Conservation (phyloP, 345 rosid genomes). For the Isatis tinctoria region DNA sequence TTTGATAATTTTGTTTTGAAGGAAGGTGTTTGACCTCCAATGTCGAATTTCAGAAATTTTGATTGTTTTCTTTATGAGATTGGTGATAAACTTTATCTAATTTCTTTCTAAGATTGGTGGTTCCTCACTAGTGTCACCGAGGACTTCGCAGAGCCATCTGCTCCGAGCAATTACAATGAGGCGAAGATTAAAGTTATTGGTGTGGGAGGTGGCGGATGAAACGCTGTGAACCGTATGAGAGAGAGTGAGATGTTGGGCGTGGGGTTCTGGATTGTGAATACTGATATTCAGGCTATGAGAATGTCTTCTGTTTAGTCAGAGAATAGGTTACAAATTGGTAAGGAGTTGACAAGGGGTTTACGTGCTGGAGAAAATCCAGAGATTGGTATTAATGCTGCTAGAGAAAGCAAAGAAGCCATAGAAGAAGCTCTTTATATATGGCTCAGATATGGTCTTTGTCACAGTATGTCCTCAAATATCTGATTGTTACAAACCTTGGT, state of each 20-base stretch:
- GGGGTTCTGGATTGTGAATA: slow-evolving; percentile 95
- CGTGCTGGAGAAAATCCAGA: slow-evolving; percentile 99
- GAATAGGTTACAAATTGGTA: no score
- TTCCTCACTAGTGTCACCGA: no score
- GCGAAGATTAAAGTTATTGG: slow-evolving; percentile 97
- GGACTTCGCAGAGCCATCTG: slow-evolving; percentile 41
- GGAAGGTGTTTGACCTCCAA: no score
- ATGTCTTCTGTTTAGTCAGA: no score
- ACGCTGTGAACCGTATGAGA: slow-evolving; percentile 97
- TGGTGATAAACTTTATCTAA: no score
- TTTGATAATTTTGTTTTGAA: no score
- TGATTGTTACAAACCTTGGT: no score
- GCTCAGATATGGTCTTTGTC: slow-evolving; percentile 95
- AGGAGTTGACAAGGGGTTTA: slow-evolving; percentile 96
- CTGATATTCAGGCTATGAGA: no score
- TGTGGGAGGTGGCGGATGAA: slow-evolving; percentile 98
- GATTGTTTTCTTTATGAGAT: no score
- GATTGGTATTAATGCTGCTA: slow-evolving; percentile 98
- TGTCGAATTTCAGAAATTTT: no score
- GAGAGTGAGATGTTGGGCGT: slow-evolving; percentile 90
- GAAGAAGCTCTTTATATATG: slow-evolving; percentile 92
- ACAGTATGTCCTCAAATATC: slow-evolving; percentile 57
- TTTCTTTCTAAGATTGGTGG: no score
- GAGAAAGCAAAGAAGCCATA: slow-evolving; percentile 82
- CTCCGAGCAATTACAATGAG: slow-evolving; percentile 51